These are phyloP conservation scores for Staphylotrichum longicolle DNA, from an alignment of 495 filamentous ascomycete species.

Conservation along the genomic window DNA sequence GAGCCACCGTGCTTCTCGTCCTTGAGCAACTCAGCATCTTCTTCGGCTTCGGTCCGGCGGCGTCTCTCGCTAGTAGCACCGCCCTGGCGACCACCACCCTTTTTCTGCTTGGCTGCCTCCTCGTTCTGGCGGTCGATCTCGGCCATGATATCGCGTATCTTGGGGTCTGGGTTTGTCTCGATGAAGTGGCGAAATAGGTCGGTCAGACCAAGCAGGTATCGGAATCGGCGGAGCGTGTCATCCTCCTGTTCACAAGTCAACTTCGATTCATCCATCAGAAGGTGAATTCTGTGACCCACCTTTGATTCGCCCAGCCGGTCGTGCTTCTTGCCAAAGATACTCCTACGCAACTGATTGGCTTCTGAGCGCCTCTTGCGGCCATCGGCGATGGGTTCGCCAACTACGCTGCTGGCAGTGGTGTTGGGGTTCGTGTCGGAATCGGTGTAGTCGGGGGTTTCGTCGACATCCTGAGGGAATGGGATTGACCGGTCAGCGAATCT, in stretches of 20 bases:
- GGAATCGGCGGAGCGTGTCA: constrained; percentile 91
- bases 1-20: constrained; percentile 86
- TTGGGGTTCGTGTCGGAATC: constrained; percentile 93
- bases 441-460: constrained; percentile 82
- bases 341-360: constrained; percentile 81
- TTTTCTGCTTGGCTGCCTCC: constrained; percentile 67
- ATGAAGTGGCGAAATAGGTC: constrained; percentile 99
- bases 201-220: constrained; percentile 91
- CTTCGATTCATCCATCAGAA: neutral
- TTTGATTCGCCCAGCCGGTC: constrained; percentile 85
- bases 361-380: constrained; percentile 82
- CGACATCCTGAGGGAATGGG: constrained; percentile 55
- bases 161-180: constrained; percentile 90
- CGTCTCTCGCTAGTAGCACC: constrained; percentile 79
- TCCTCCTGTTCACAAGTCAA: constrained; percentile 66
- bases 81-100: constrained; percentile 71
- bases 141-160: constrained; percentile 83
- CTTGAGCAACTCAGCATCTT: constrained; percentile 90
- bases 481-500: constrained; percentile 2
- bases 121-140: constrained; percentile 92
- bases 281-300: constrained; percentile 49
- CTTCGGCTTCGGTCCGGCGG: constrained; percentile 92
- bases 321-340: constrained; percentile 92
- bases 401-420: constrained; percentile 84
- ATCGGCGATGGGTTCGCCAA: constrained; percentile 67